A percentile compares a stretch with the other conserved stretches of the same genome.
phyloP scores from a whole-genome alignment of 163 green algal species.

The Dunaliella salina region DNA sequence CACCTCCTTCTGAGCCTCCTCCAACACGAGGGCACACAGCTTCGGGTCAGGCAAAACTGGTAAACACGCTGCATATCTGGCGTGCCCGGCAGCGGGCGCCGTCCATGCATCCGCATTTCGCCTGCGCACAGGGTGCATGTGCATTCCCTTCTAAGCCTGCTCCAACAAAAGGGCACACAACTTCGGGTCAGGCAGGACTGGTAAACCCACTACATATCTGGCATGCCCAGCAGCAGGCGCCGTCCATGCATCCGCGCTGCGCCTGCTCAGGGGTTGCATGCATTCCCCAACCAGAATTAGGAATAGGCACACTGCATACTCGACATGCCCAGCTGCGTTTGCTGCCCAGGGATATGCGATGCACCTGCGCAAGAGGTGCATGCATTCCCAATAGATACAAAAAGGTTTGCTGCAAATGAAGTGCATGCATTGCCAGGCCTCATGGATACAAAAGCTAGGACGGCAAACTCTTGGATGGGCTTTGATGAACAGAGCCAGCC shows the following conservation, averaged over 20 bases:
- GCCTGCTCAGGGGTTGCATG: conserved; percentile 16
- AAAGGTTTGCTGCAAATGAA: no score
- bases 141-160: conserved; percentile 25
- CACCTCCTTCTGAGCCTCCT: conserved; percentile 30
- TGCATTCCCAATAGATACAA: no score
- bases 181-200: conserved; percentile 42
- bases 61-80: conserved; percentile 37
- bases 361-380: no score
- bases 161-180: conserved; percentile 39
- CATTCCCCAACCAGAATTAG: no score
- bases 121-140: conserved; percentile 18
- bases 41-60: conserved; percentile 44
- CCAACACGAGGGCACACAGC: conserved; percentile 39
- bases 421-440: no score
- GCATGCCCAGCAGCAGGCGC: conserved; percentile 4
- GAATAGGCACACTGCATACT: no score
- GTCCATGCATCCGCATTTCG: conserved; percentile 52
- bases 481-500: no score
- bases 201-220: conserved; percentile 39
- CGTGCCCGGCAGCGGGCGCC: conserved; percentile 2
- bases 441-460: no score
- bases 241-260: conserved; percentile 50
- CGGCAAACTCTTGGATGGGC: no score
- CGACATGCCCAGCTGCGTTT: no score
- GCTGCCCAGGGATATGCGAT: no score